These are phyloP conservation scores for Verticillium alfalfae DNA, from an alignment of 2,329 filamentous ascomycete genomes.

Conservation along the genomic window DNA sequence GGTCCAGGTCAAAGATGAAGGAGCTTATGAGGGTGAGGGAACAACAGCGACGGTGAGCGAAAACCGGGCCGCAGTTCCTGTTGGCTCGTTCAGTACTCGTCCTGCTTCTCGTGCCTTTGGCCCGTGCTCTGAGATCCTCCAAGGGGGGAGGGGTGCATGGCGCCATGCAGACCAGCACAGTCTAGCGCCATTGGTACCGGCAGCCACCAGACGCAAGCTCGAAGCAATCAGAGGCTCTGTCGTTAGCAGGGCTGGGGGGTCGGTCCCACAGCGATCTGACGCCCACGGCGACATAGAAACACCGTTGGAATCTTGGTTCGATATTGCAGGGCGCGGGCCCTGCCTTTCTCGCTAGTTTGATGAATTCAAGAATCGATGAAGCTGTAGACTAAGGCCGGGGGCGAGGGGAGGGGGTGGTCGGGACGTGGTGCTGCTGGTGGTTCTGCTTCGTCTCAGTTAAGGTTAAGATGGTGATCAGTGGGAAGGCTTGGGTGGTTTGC, in stretches of 20 bases:
- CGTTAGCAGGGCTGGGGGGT: neutral
- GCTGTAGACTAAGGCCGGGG: neutral
- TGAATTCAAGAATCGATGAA: neutral
- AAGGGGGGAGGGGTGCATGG: neutral
- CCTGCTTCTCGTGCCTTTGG: neutral
- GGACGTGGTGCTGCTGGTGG: neutral
- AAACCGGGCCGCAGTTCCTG: neutral
- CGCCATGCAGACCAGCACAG: neutral
- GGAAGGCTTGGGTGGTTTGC: too few relatives aligned
- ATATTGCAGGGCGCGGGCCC: neutral
- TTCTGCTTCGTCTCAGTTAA: too few relatives aligned
- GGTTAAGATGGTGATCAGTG: too few relatives aligned
- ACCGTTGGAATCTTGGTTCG: neutral
- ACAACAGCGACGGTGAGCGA: neutral
- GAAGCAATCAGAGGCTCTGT: neutral
- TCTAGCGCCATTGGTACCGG: neutral
- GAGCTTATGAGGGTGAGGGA: neutral
- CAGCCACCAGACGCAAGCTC: neutral
- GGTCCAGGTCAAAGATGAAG: neutral
- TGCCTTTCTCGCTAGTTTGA: neutral
- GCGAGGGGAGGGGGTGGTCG: neutral
- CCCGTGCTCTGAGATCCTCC: neutral
- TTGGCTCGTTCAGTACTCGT: neutral
- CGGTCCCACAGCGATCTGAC: neutral
- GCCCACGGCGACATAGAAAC: neutral